A percentile compares a stretch with the other conserved stretches of the same genome.
phyloP scores from a whole-genome alignment of 2,329 filamentous ascomycete species.

The Ceratocystis colombiana region DNA sequence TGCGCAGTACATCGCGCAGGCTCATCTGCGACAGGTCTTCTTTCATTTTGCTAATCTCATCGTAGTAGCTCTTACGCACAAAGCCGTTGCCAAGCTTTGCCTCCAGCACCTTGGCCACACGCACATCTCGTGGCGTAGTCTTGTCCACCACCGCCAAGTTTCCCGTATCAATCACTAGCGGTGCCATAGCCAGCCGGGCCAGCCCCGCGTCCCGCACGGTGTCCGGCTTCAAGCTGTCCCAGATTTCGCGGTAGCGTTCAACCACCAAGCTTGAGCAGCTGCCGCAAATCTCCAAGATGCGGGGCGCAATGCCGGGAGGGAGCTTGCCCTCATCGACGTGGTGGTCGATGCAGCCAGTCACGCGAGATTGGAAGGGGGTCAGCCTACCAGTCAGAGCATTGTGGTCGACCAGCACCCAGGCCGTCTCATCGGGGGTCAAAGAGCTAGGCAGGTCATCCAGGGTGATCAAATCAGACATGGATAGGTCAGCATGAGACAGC shows the following conservation, averaged over 20 bases:
- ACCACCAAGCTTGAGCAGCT: conserved; percentile 65
- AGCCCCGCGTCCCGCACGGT: conserved; percentile 45
- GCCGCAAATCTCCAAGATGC: conserved; percentile 56
- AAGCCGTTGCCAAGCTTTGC: conserved; percentile 37
- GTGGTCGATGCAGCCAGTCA: conserved; percentile 65
- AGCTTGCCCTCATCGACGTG: conserved; percentile 61
- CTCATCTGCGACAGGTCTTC: conserved; percentile 52
- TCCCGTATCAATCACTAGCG: conserved; percentile 63
- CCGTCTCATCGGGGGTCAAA: conserved; percentile 46
- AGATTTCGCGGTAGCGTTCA: conserved; percentile 46
- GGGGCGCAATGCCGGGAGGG: conserved; percentile 39
- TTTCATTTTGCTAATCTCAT: conserved; percentile 53
- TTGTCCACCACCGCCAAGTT: conserved; percentile 55
- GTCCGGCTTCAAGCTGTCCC: conserved; percentile 36
- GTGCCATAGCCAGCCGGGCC: conserved; percentile 56
- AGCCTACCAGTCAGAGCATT: conserved; percentile 59
- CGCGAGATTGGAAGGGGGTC: conserved; percentile 40
- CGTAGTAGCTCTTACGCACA: conserved; percentile 47
- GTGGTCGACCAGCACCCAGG: conserved; percentile 67
- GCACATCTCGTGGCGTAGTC: conserved; percentile 51
- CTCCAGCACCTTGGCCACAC: conserved; percentile 51
- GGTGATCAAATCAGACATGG: conserved; percentile 53
- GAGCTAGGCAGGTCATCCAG: conserved; percentile 40
- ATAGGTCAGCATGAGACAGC: conserved; percentile 50
- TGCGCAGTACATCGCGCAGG: conserved; percentile 59